These are phyloP conservation scores for Haemoproteus tartakovskyi DNA, from an alignment of 169 alveolate species.

Conservation along the genomic window DNA sequence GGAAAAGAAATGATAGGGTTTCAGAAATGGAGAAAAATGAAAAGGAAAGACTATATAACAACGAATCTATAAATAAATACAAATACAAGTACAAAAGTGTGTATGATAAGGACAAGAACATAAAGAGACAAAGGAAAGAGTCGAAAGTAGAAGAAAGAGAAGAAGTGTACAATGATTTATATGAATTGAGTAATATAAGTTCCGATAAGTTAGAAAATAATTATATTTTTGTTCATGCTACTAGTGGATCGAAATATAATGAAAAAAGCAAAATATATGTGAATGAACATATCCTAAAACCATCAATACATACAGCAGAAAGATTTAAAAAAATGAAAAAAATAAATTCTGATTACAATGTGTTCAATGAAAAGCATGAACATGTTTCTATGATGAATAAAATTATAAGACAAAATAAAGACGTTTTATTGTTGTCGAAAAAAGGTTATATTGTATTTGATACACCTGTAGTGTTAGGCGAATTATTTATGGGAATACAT, in stretches of 20 bases:
- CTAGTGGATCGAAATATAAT: too few relatives aligned
- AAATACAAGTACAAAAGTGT: not conserved
- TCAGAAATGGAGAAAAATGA: not conserved
- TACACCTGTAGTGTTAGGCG: constrained; percentile 24
- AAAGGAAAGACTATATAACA: not conserved
- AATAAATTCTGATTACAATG: not conserved
- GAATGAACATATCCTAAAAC: too few relatives aligned
- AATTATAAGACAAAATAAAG: not conserved
- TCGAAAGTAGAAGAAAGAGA: not conserved
- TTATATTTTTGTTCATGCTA: not conserved
- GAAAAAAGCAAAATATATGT: not conserved
- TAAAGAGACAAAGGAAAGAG: not conserved
- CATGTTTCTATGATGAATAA: not conserved
- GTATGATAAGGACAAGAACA: not conserved
- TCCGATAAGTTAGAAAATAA: not conserved
- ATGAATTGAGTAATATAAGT: not conserved
- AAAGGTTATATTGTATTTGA: constrained; percentile 17
- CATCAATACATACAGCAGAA: not conserved
- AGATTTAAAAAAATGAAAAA: too few relatives aligned
- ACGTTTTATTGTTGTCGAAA: constrained; percentile 20
- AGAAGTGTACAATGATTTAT: constrained; percentile 5
- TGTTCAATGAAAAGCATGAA: too few relatives aligned
- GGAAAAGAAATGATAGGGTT: not conserved
- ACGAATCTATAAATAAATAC: not conserved
- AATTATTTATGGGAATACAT: constrained; percentile 14